Evolutionary conservation across 345 rosid genomes (phyloP), one percentile per base, ranked within the genome.

Genomic region (Salix brachista): DNA sequence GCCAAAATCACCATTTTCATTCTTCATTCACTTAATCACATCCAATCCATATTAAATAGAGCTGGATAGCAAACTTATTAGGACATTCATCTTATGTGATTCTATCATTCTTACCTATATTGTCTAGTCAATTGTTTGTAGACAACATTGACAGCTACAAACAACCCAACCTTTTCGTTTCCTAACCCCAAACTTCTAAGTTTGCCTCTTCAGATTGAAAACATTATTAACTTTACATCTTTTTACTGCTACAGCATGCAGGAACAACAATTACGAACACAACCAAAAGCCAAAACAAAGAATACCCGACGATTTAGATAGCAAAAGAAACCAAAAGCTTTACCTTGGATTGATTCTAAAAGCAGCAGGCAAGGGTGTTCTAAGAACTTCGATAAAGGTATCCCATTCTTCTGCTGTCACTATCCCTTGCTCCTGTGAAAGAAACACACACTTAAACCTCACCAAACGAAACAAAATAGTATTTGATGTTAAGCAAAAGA

Each of bases 291-390:
- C 52, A 13, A 64, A 52, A 19, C 6, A 67, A 75, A 75, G 10
- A 12, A 44, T 11, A 8, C 3, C 9, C 8, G n/a, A 21, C 5
- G 18, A 65, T 50, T 36, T 3, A 25, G 37, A 26, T 14, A 19
- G 9, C 1, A 28, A 18, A 25, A 16, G 4, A 34, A 36, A 66
- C 19, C 65, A 50, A 12, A 26, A 8, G 48, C 6, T 13, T 16
- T 62, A 90, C 99, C 92, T 91, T 34, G 98, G 90, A 76, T 96
- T 92, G 68, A 96, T 94, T 80, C 99, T 85, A 86, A 96, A 96
- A 77, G 98, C 97, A 73, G 98, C 88, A n/a, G 98, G 98, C 85
- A 96, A 85, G 2, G 99, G 97, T 34, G 88, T 92, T 7, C 92
- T 90, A 73, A 96, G 97, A 81, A 84, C 56, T 60, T 88, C 91